Conservation (phyloP, 495 filamentous ascomycete species). For the Penicillium turbatum region DNA sequence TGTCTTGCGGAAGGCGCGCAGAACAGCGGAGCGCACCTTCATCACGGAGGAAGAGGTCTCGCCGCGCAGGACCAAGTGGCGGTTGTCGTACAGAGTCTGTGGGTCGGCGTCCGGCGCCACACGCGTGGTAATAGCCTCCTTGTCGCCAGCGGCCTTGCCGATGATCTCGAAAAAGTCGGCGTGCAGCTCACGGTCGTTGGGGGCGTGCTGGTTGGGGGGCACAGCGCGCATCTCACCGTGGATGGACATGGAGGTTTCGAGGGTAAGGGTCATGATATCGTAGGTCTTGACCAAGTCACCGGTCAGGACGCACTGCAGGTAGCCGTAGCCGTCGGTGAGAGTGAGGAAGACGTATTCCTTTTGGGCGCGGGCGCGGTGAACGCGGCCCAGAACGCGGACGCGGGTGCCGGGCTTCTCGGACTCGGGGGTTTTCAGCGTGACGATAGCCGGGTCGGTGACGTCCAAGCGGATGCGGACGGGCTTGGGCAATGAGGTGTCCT, state of each 20-base stretch:
- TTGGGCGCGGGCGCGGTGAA: constrained; percentile 79
- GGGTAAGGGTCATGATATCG: constrained; percentile 82
- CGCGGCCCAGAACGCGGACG: constrained; percentile 78
- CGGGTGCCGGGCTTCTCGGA: constrained; percentile 62
- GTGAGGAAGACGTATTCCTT: constrained; percentile 87
- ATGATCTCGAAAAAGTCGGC: constrained; percentile 90
- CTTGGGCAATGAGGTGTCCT: constrained; percentile 75
- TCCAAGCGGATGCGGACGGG: constrained; percentile 71
- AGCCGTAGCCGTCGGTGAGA: constrained; percentile 82
- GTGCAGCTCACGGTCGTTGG: constrained; percentile 85
- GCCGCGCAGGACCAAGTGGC: constrained; percentile 87
- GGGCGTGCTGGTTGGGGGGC: constrained; percentile 72
- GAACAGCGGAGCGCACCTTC: constrained; percentile 82
- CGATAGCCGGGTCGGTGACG: constrained; percentile 51
- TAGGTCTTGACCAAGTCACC: constrained; percentile 86
- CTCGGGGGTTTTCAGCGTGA: constrained; percentile 57
- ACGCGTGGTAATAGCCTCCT: constrained; percentile 90
- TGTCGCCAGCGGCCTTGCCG: constrained; percentile 78
- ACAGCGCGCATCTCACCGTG: constrained; percentile 86
- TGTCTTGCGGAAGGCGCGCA: constrained; percentile 75
- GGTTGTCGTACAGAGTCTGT: constrained; percentile 77
- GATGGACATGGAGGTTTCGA: constrained; percentile 83
- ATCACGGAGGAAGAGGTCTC: constrained; percentile 84
- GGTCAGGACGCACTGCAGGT: constrained; percentile 82
- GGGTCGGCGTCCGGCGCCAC: constrained; percentile 77